Base-by-base conservation (phyloP, 2,329 filamentous ascomycete species). In the Sarocladium strictum region DNA sequence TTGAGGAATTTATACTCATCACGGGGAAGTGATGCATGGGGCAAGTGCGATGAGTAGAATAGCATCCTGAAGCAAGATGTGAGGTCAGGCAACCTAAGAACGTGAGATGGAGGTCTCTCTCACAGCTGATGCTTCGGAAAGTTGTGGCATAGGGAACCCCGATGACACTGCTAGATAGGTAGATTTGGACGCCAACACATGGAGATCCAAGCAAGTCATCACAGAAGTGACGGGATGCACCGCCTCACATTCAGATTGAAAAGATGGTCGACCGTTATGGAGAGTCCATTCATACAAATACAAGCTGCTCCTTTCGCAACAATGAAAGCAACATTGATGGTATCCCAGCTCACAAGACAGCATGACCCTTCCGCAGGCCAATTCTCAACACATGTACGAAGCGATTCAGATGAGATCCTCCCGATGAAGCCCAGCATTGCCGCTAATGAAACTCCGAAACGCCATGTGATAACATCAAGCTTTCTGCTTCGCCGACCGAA, bases 271-370 rank as follows among this genome's bases (percentile, higher is more conserved):
- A 21, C 3, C 40, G 4, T 23, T 19, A 43, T 43, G 40, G 5
- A 19, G 19, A 49, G n/a, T 51, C 29, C 27, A 51, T 51, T 51
- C 47, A 23, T 27, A 51, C 47, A 51, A 51, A 14, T 21, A 49
- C 23, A 14, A 35, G 27, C 19, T n/a, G 47, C 24, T 14, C 33
- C 27, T 10, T 11, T 23, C 17, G 17, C 14, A 21, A 51, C 15
- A 51, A 51, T 5, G 14, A 51, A 33, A 51, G 29, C 47, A 10
- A 33, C 26, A 43, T 15, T 35, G 27, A 51, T 33, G 26, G 47
- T 33, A 33, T 33, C 27, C 11, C n/a, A 35, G 27, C 47, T 33
- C 19, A n/a, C 47, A 51, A 19, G 35, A n/a, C 27, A 51, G 11
- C 27, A 9, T 40, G 37, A 40, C 6, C 29, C n/a, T n/a, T n/a